Evolutionary conservation across 148 eudicot genomes (phyloP), one percentile per base, ranked within the genome.

Genomic region (Rhododendron griersonianum): DNA sequence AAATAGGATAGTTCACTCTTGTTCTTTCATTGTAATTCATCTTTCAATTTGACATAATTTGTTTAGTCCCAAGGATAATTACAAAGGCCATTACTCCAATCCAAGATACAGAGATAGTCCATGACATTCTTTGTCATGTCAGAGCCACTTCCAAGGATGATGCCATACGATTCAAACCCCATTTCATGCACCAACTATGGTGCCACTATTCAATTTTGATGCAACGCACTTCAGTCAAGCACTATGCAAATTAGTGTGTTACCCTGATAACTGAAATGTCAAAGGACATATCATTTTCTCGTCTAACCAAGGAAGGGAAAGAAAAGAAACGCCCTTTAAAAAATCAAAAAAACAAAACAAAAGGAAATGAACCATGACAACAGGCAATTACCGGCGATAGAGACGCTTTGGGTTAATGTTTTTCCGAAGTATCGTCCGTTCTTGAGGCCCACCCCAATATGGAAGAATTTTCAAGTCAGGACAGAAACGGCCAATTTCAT

Each of bases 361-460:
- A 65, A 85, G 63, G n/a, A 73, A 28, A 59, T 33, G 21, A 80
- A 25, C 25, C 25, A 73, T 25, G 37, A n/a, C 15, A 50, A 47
- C 6, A 75, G 51, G 87, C 37, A 80, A 86, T 90, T 93, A 95
- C 99, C 98, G 91, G 83, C 98, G 96, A 91, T 97, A 97, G 86
- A 97, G 99, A 89, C 99, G 95, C 90, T 94, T 97, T 50, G 98
- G 98, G 87, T 93, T 92, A 21, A 97, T 95, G 86, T 97, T 97
- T 87, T 95, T 97, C 88, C 99, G 89, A 67, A 97, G 95, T 81
- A 97, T 87, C 48, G 91, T 94, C 84, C 99, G 93, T 86, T 97
- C 99, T 85, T 93, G 95, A 87, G 93, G 92, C 83, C 98, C 98
- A 79, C 99, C 99, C 99, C 99, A 97, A 87, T 97, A 97, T 19